Conservation (phyloP, 2,329 filamentous ascomycete species). For the Dendrostoma leiphaemia region DNA sequence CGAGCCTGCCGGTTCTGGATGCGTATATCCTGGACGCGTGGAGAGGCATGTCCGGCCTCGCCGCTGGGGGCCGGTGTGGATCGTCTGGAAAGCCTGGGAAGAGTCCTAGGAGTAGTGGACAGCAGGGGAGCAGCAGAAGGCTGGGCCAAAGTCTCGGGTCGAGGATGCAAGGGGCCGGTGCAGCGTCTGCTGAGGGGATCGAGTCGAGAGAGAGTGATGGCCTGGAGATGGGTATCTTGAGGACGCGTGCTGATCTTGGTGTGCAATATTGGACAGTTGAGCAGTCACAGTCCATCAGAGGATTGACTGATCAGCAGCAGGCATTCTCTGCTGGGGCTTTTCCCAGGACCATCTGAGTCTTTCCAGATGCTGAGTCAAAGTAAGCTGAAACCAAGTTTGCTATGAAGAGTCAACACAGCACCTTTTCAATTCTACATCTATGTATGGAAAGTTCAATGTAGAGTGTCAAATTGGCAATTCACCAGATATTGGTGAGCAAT, state of each 20-base stretch:
- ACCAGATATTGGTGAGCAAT: too few species aligned
- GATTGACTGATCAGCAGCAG: too few species aligned
- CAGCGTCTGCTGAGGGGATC: not conserved
- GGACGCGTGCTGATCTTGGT: not conserved
- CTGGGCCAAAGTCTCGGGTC: not conserved
- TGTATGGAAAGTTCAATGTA: too few species aligned
- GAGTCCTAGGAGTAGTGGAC: not conserved
- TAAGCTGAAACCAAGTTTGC: too few species aligned
- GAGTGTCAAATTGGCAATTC: too few species aligned
- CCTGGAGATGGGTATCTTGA: not conserved
- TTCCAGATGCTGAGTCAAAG: too few species aligned
- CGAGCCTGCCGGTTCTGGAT: constrained; percentile 29
- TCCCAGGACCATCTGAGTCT: too few species aligned
- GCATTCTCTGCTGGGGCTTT: too few species aligned
- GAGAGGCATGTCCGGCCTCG: constrained; percentile 8
- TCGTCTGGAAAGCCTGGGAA: not conserved
- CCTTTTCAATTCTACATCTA: too few species aligned
- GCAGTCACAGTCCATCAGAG: too few species aligned
- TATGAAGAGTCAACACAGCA: too few species aligned
- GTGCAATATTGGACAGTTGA: not conserved
- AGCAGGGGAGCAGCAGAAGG: not conserved
- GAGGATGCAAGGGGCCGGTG: not conserved
- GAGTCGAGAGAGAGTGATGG: not conserved
- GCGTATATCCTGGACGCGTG: constrained; percentile 20
- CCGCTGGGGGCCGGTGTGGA: not conserved